These are phyloP conservation scores for Apostasia ramifera DNA, from an alignment of 106 monocot genomes.

Conservation along the genomic window DNA sequence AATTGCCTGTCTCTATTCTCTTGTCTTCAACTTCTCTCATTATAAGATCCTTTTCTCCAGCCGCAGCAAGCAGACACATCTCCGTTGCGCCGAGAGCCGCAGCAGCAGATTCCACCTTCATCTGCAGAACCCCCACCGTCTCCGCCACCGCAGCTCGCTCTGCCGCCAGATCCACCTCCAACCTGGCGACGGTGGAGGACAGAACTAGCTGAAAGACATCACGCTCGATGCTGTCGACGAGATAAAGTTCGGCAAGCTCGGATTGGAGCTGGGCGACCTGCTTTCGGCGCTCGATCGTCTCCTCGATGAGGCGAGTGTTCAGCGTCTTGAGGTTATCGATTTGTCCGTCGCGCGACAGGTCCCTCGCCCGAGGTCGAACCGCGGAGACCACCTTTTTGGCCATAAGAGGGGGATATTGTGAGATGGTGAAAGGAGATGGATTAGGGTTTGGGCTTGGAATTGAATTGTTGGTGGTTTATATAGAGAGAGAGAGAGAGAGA, in stretches of 20 bases:
- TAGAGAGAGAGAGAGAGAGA: too few relatives aligned
- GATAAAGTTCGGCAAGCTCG: conserved; percentile 8
- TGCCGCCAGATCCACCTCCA: background rate
- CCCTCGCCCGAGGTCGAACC: background rate
- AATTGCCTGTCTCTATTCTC: background rate
- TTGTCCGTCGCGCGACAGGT: background rate
- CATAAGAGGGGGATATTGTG: background rate
- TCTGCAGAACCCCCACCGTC: background rate
- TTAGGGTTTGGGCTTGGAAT: background rate
- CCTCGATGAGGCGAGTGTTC: conserved; percentile 27
- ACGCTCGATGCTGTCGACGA: conserved; percentile 14
- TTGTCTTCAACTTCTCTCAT: conserved; percentile 2
- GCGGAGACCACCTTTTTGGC: background rate
- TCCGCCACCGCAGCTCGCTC: background rate
- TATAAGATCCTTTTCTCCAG: conserved; percentile 2
- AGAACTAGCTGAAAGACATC: conserved; percentile 21
- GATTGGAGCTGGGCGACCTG: conserved; percentile 21
- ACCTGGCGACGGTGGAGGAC: conserved; percentile 9
- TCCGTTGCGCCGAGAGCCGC: conserved; percentile 4
- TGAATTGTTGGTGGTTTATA: background rate
- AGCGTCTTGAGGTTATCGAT: conserved; percentile 29
- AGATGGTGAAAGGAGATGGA: background rate
- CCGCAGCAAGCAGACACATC: background rate
- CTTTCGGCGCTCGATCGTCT: conserved; percentile 22
- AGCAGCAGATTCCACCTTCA: conserved; percentile 1